Conservation (phyloP, 805 yeast genomes). For the Myxozyma neglecta region DNA sequence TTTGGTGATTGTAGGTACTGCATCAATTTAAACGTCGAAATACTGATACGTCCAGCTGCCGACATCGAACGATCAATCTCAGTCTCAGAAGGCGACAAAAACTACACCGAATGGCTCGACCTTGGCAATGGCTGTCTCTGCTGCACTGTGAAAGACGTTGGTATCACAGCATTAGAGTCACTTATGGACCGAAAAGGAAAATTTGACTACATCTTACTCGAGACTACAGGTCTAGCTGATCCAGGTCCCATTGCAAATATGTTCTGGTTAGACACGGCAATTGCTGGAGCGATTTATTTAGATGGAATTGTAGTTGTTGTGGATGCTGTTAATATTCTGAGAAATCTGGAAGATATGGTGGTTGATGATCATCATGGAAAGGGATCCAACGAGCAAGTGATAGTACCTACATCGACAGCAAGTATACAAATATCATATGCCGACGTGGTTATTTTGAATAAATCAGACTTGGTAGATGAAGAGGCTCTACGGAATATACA, state of each 20-base stretch:
- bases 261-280: background rate
- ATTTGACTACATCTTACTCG: conserved; percentile 88
- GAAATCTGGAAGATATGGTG: conserved; percentile 62
- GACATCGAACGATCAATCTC: conserved; percentile 87
- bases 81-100: conserved; percentile 53
- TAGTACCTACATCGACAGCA: conserved; percentile 66
- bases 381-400: conserved; percentile 32
- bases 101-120: conserved; percentile 92
- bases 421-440: conserved; percentile 88
- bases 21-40: background rate
- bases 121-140: conserved; percentile 96
- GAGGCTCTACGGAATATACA: conserved; percentile 41
- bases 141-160: conserved; percentile 92
- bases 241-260: conserved; percentile 55
- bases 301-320: conserved; percentile 86
- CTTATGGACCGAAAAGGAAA: conserved; percentile 68
- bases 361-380: conserved; percentile 39
- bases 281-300: background rate
- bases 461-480: conserved; percentile 55
- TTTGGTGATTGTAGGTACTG: conserved; percentile 36
- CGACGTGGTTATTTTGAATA: conserved; percentile 77
- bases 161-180: conserved; percentile 90
- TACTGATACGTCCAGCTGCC: conserved; percentile 65
- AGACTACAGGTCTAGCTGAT: conserved; percentile 95
- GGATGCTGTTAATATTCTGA: conserved; percentile 61